phyloP scores from a whole-genome alignment of 805 yeast species.

The Metschnikowia cubensis region DNA sequence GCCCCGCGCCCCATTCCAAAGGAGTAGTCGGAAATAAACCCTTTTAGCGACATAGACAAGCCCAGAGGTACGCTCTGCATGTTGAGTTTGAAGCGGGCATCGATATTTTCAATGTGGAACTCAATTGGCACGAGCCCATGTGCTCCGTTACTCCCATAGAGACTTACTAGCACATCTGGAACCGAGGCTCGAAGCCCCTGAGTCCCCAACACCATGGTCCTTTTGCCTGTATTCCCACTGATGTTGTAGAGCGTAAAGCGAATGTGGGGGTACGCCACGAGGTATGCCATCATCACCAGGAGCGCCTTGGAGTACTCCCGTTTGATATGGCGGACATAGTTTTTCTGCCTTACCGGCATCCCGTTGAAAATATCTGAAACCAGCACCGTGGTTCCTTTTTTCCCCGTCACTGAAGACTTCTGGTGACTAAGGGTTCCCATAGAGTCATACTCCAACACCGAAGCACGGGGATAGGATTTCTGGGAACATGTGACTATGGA shows the following conservation, averaged over 20 bases:
- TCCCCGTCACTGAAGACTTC: conserved; percentile 43
- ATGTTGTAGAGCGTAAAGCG: conserved; percentile 60
- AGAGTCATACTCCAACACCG: conserved; percentile 48
- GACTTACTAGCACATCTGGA: conserved; percentile 53
- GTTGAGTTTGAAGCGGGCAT: conserved; percentile 21
- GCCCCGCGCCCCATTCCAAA: conserved; percentile 67
- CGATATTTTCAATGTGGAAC: conserved; percentile 32
- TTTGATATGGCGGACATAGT: conserved; percentile 61
- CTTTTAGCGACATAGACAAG: conserved; percentile 28
- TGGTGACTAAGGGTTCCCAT: conserved; percentile 46
- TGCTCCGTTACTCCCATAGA: conserved; percentile 68
- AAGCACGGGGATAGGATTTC: conserved; percentile 52
- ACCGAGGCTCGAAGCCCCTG: conserved; percentile 44
- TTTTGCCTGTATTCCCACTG: conserved; percentile 37
- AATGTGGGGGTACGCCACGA: conserved; percentile 54
- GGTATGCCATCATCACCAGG: conserved; percentile 59
- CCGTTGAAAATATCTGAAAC: conserved; percentile 58
- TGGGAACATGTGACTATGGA: conserved; percentile 47
- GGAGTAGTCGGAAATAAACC: conserved; percentile 70
- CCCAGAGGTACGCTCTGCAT: conserved; percentile 10
- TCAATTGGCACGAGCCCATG: conserved; percentile 54
- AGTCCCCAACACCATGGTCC: conserved; percentile 54
- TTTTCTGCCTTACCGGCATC: conserved; percentile 80
- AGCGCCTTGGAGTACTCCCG: conserved; percentile 73
- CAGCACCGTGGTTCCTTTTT: conserved; percentile 64